Conservation (phyloP, 1,139 yeast genomes). For the Yamadazyma conglobata region DNA sequence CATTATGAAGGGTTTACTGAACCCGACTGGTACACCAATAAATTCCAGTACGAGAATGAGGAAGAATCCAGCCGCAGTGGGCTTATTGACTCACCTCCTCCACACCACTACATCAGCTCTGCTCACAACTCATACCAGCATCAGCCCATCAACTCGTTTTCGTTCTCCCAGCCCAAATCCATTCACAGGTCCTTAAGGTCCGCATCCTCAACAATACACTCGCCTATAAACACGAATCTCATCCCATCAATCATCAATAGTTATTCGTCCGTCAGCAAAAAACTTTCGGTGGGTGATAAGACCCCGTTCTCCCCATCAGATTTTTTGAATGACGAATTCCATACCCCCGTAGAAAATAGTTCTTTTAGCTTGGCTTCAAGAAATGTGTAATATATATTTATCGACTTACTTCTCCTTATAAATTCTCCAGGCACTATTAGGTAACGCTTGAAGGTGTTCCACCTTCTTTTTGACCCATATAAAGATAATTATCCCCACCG, state of each 20-base stretch:
- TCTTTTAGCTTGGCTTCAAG: too few species aligned
- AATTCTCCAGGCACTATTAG: conserved; percentile 69
- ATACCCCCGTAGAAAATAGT: conserved; percentile 17
- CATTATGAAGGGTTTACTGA: conserved; percentile 22
- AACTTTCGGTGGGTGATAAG: conserved; percentile 32
- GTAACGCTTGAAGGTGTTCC: conserved; percentile 56
- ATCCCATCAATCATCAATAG: conserved; percentile 43
- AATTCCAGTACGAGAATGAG: conserved; percentile 12
- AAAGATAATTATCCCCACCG: conserved; percentile 63
- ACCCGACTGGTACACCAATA: conserved; percentile 40
- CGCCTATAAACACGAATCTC: conserved; percentile 31
- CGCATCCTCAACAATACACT: conserved; percentile 9
- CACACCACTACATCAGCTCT: conserved; percentile 25
- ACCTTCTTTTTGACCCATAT: conserved; percentile 66
- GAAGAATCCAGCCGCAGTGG: conserved; percentile 8
- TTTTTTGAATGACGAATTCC: conserved; percentile 34
- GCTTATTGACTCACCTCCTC: conserved; percentile 15
- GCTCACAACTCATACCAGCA: conserved; percentile 1
- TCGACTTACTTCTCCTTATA: conserved; percentile 8
- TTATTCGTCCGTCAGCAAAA: conserved; percentile 36
- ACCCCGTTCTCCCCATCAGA: conserved; percentile 45
- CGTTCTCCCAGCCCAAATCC: conserved; percentile 5
- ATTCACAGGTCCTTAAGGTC: conserved; percentile 9
- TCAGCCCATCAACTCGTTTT: conserved; percentile 4
- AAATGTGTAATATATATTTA: too few species aligned